These are phyloP conservation scores for Cladophialophora immunda DNA, from an alignment of 2,329 filamentous ascomycete genomes.

Conservation along the genomic window DNA sequence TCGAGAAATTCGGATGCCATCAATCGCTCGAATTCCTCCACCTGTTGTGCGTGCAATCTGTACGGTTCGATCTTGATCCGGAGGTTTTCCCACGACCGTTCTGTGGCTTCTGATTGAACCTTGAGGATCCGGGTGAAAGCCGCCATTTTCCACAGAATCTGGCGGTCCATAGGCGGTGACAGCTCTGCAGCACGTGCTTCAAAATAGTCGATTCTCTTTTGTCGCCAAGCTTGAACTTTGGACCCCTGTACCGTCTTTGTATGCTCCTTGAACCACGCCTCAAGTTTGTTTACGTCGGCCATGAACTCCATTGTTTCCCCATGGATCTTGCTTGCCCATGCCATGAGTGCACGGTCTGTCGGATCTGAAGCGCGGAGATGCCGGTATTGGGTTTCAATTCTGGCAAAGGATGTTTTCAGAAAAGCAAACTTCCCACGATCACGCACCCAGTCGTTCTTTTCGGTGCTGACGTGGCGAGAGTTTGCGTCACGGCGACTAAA, in stretches of 20 bases:
- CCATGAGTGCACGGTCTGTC: conserved; percentile 6
- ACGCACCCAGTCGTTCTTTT: conserved; percentile 23
- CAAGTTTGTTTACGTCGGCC: conserved; percentile 20
- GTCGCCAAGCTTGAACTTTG: conserved; percentile 6
- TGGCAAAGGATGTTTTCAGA: conserved; percentile 31
- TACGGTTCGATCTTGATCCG: conserved; percentile 42
- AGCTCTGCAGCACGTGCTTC: conserved; percentile 48
- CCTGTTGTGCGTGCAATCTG: conserved; percentile 39
- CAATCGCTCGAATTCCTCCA: conserved; percentile 34
- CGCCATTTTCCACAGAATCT: conserved; percentile 49
- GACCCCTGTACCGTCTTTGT: not conserved
- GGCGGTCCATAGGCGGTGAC: conserved; percentile 47
- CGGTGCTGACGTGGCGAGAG: conserved; percentile 21
- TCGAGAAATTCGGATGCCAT: conserved; percentile 12
- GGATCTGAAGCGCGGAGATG: conserved; percentile 4
- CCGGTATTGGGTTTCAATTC: conserved; percentile 29
- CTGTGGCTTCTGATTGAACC: conserved; percentile 44
- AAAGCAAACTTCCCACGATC: conserved; percentile 27
- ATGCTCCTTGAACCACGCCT: conserved; percentile 28
- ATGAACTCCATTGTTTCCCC: conserved; percentile 31
- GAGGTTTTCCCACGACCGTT: conserved; percentile 44
- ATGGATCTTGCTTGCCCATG: conserved; percentile 27
- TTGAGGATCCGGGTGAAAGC: conserved; percentile 51
- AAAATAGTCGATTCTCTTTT: conserved; percentile 41
- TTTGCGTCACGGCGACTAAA: conserved; percentile 26